Evolutionary conservation across 148 eudicot species (phyloP), one percentile per base, ranked within the genome.

Genomic region (Agrostemma githago): DNA sequence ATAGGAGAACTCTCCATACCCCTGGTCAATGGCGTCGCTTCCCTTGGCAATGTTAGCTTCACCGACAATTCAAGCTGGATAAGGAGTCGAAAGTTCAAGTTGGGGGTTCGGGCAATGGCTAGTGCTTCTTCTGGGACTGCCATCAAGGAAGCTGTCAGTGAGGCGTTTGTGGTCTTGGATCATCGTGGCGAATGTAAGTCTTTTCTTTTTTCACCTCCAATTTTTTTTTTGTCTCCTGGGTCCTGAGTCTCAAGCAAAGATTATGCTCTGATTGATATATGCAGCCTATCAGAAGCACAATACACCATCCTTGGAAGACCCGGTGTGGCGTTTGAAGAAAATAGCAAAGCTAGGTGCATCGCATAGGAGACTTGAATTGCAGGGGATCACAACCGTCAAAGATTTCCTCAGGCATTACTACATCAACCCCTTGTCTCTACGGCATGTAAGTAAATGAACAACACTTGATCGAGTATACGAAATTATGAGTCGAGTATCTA

Each of bases 51-150:
- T 39, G 73, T 87, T 26, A 39, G 67, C 73, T 88, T 94, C 46
- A 87, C 96, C 2, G 97, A 91, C 77, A 94, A 94, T 66, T 94
- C 98, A 15, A 89, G 96, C 79, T 94, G 98, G 98, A 79, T 85
- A 11, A 86, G 92, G 71, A 83, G 94, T 66, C 63, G 96, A 67
- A 90, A 75, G 72, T 93, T 93, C 79, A 83, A 88, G 74, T 72
- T 93, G 64, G 97, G 93, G 38, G 88, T 86, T 15, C 87, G 84
- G 75, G 69, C 70, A 65, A 79, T 81, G 66, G 77, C 80, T 46
- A 67, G 73, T 40, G 68, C n/a, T 51, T 76, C 84, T 11, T 19
- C 42, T 75, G 89, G 79, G 43, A 54, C 41, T 21, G 79, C 72
- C 51, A 82, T 93, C 17, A 88, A 84, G 77, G 97, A 91, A 83